A percentile compares a stretch with the other conserved stretches of the same genome.
phyloP scores from a whole-genome alignment of 2,329 filamentous ascomycete species.

The Plenodomus biglobosus region DNA sequence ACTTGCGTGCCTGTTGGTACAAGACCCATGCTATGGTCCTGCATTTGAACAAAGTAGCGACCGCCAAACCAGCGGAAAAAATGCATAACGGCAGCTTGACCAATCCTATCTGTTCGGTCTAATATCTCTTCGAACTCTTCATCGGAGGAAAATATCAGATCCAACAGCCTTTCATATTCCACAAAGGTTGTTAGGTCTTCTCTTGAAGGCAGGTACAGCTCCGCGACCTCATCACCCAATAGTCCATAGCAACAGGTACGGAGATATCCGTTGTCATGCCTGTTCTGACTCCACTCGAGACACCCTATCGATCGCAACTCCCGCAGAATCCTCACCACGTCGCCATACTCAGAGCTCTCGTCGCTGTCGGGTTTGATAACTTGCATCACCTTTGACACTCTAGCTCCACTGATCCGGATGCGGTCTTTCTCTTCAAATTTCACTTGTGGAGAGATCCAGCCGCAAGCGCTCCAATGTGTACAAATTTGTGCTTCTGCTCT shows the following conservation, averaged over 20 bases:
- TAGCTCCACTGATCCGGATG: background rate
- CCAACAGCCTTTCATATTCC: background rate
- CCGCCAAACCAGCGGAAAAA: no score
- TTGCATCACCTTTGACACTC: background rate
- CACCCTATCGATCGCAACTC: background rate
- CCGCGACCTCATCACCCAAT: background rate
- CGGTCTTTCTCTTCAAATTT: background rate
- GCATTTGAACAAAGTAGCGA: background rate
- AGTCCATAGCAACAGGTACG: background rate
- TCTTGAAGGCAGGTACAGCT: background rate
- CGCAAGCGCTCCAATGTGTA: conserved; percentile 7
- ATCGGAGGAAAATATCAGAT: background rate
- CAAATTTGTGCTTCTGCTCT: no score
- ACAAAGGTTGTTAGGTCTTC: background rate
- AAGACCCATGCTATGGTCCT: background rate
- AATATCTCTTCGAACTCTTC: background rate
- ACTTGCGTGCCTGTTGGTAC: background rate
- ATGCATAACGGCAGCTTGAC: no score
- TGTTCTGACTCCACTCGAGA: background rate
- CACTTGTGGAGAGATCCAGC: conserved; percentile 3
- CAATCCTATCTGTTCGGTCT: background rate
- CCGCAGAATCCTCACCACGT: background rate
- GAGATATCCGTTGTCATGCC: background rate
- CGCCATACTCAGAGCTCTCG: background rate
- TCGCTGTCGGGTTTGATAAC: background rate